These are phyloP conservation scores for Globisporangium barbulae DNA, from an alignment of 352 stramenopile species.

Conservation along the genomic window DNA sequence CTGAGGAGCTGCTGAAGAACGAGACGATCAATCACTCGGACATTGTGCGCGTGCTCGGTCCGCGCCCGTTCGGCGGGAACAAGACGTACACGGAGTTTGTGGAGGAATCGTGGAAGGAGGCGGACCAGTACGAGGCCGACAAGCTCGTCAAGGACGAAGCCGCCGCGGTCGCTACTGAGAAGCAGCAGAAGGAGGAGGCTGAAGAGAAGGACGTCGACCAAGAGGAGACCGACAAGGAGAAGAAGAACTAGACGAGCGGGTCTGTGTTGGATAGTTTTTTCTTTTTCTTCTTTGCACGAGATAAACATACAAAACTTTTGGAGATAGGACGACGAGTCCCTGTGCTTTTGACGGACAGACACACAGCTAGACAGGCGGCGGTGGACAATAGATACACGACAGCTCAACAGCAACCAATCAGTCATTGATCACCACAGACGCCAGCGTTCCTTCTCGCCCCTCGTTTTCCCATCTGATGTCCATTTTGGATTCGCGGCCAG, in stretches of 20 bases:
- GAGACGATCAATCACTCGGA: constrained; percentile 99
- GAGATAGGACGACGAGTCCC: neutral
- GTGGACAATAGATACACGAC: no score
- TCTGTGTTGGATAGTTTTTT: constrained; percentile 4
- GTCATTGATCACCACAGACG: no score
- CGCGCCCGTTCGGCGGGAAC: constrained; percentile 92
- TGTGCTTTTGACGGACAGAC: neutral
- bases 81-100: constrained; percentile 97
- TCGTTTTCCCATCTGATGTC: neutral
- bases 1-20: constrained; percentile 95
- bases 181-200: neutral
- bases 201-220: neutral
- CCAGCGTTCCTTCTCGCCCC: no score
- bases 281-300: neutral
- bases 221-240: constrained; percentile 1
- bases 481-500: neutral
- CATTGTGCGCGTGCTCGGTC: constrained; percentile 94
- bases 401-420: no score
- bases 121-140: constrained; percentile 75
- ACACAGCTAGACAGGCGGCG: no score
- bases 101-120: constrained; percentile 85
- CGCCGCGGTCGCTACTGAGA: neutral
- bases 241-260: neutral
- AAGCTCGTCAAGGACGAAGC: constrained; percentile 36
- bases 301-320: constrained; percentile 1